Evolutionary conservation across 2,329 filamentous ascomycete species (phyloP), one percentile per base, ranked within the genome.

Genomic region (Tricladium varicosporioides): DNA sequence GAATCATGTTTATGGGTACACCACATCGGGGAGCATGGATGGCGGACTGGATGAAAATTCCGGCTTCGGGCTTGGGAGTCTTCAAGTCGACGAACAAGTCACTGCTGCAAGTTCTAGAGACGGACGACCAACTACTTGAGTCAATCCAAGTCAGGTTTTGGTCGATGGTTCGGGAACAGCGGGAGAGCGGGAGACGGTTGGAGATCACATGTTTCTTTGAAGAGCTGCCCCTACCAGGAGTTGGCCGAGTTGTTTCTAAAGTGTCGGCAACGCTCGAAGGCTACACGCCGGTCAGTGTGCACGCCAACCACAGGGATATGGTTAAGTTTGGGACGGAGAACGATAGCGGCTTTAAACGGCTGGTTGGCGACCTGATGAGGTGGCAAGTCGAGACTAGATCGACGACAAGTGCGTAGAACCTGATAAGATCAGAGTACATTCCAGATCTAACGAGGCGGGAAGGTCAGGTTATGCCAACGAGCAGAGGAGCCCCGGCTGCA

Each of bases 1-100:
- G 70, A 7, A 64, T 75, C 16, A 43, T 66, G 8, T 76, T 76
- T 54, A 69, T 76, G 63, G 72, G 74, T 2, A 75, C 73, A 1
- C 74, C 74, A 22, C 71, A 76, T 55, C 63, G 49, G 14, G 73
- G 72, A 4, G 63, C 70, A 0, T 69, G 66, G 67, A 63, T 72
- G 54, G 72, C 73, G 0, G 49, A 70, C 32, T 75, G 71, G 73
- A 67, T 66, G 0, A 65, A 58, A 11, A 67, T 71, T n/a, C 66
- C 68, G 0, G 70, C 60, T 16, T 58, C n/a, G 19, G 16, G 2
- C 9, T 22, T 61, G 1, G 49, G 49, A 15, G 11, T 56, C 42
- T 13, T 57, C 13, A 57, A 51, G 53, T 46, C 27, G 72, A 78
- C 58, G 49, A 75, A 74, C 57, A 68, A 49, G 31, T 60, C 61